phyloP scores from a whole-genome alignment of 371 early-diverging fungal species.

The Syncephalis plumigaleata region DNA sequence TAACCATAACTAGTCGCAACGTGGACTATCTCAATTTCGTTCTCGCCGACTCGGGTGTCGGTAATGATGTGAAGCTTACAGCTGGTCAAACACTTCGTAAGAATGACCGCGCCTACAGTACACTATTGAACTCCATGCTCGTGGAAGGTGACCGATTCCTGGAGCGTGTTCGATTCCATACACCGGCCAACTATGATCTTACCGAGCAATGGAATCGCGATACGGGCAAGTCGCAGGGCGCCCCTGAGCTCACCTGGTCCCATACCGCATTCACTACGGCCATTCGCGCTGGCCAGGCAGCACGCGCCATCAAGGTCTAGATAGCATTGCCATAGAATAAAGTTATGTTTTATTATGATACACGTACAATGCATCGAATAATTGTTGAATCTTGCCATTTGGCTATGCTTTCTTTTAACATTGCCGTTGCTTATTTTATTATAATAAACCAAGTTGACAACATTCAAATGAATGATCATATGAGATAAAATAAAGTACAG shows the following conservation, averaged over 20 bases:
- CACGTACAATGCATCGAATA: too few species aligned
- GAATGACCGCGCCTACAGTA: slow-evolving; percentile 3
- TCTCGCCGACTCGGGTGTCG: slow-evolving; percentile 8
- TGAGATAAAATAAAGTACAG: too few species aligned
- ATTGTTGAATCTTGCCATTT: too few species aligned
- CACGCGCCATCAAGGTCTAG: background rate
- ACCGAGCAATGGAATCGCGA: slow-evolving; percentile 43
- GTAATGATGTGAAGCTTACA: slow-evolving; percentile 1
- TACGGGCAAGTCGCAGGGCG: slow-evolving; percentile 41
- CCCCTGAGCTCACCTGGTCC: slow-evolving; percentile 57
- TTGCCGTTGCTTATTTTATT: too few species aligned
- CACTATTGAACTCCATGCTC: slow-evolving; percentile 13
- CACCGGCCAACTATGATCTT: slow-evolving; percentile 25
- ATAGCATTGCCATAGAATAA: too few species aligned
- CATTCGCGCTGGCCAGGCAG: slow-evolving; percentile 7
- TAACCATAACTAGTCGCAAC: slow-evolving; percentile 18
- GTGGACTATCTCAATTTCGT: slow-evolving; percentile 17
- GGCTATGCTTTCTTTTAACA: too few species aligned
- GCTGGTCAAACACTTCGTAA: too few species aligned
- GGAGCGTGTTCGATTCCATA: slow-evolving; percentile 30
- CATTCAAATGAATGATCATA: too few species aligned
- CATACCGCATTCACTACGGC: slow-evolving; percentile 43
- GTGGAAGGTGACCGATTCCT: slow-evolving; percentile 32
- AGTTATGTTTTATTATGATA: too few species aligned
- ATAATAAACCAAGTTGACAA: too few species aligned